Base-by-base conservation (phyloP, 2,329 filamentous ascomycete species). In the Ophiostoma pallidulum region DNA sequence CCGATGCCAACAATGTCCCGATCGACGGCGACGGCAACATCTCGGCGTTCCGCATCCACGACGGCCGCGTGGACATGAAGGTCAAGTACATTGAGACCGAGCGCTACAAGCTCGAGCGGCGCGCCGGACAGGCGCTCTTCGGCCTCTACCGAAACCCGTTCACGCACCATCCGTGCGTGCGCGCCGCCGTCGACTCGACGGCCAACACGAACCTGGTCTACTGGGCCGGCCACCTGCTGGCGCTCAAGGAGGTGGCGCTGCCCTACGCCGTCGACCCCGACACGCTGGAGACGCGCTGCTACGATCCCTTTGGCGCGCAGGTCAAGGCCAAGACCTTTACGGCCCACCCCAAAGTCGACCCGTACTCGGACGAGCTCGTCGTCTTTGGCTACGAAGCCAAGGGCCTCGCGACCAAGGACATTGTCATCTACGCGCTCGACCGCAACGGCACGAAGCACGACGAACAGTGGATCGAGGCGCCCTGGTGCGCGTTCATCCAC, bases 191-290 rank as follows among this genome's bases (percentile, higher is more conserved):
- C 4, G 56, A 63, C 18, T 60, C 52, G 3, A 66, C 65, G 0
- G 64, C 70, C 4, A 75, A 75, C 47, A 75, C 72, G 0, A 75
- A 75, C 48, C 57, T 75, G 4, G 63, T 76, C 2, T 75, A 72
- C 56, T 80, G 73, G 69, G 62, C 71, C 8, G 74, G 74, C 0
- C 66, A 73, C 41, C 56, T 79, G 41, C 62, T 78, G 2, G 74
- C 74, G 0, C 65, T 64, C 39, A 79, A 78, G 53, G 77, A 80
- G 48, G 70, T 72, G 46, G 65, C 67, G 0, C 70, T 68, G 8
- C 71, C 72, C 0, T 74, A 67, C 50, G 69, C 71, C 0, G 64
- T 75, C 64, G 69, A 75, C 47, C 72, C 71, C 0, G 55, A 59
- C 6, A 73, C 69, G 2, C 59, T 75, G 3, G 71, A 72, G 54